Percentiles rank a stretch among this genome's conserved stretches.
phyloP scores from a whole-genome alignment of 768 basidiomycete species.

The Cantharellus anzutake region DNA sequence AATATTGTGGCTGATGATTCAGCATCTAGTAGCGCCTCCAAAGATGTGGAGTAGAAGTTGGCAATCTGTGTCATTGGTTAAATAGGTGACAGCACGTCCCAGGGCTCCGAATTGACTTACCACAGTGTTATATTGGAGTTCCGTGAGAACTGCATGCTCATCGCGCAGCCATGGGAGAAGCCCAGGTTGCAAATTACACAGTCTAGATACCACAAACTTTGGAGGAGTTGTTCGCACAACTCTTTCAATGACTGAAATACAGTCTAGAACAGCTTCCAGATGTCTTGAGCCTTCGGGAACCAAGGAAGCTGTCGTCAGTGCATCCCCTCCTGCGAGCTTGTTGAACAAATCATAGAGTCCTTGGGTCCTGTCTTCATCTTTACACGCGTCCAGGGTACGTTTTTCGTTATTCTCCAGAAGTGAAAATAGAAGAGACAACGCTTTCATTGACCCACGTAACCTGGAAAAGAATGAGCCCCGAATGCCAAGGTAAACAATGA shows the following conservation, averaged over 20 bases:
- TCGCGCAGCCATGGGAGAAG: slow-evolving; percentile 3
- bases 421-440: too few relatives aligned
- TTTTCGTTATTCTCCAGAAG: too few relatives aligned
- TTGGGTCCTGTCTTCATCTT: too few relatives aligned
- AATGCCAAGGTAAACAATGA: neutral
- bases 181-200: slow-evolving; percentile 1
- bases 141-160: neutral
- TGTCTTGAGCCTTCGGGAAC: too few relatives aligned
- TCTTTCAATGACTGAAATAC: neutral
- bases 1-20: neutral
- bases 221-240: neutral
- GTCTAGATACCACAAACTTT: neutral
- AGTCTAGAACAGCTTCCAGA: too few relatives aligned
- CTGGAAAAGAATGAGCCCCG: too few relatives aligned
- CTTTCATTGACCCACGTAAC: too few relatives aligned
- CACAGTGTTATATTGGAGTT: slow-evolving; percentile 1
- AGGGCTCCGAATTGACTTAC: neutral
- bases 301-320: too few relatives aligned
- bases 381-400: too few relatives aligned
- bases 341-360: too few relatives aligned
- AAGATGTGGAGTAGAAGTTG: slow-evolving; percentile 2
- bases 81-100: neutral
- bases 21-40: neutral
- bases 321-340: too few relatives aligned
- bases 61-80: neutral